Percentiles rank a stretch among this genome's conserved stretches.
Evolutionary conservation across 768 basidiomycete species (phyloP).

Genomic region (Russula lepida): DNA sequence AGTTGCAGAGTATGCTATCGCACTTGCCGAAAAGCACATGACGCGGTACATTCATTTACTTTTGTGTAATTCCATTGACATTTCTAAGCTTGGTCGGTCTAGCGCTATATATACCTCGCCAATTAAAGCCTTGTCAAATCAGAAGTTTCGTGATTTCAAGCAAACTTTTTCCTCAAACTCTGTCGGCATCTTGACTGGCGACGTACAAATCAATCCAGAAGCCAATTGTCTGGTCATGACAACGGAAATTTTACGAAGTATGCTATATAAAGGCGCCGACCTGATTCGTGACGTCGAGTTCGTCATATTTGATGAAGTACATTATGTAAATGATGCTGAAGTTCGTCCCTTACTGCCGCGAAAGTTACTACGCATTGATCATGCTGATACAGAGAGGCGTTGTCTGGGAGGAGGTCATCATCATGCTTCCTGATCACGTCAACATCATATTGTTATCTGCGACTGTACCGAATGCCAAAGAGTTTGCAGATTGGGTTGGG

Average conservation of each 20-base stretch:
- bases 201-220: constrained; percentile 98
- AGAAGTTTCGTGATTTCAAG: constrained; percentile 98
- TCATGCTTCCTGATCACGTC: constrained; percentile 98
- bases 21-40: constrained; percentile 96
- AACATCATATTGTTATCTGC: constrained; percentile 96
- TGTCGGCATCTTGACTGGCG: constrained; percentile 94
- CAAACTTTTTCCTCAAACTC: constrained; percentile 86
- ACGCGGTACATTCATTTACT: constrained; percentile 55
- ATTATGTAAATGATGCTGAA: constrained; percentile 99
- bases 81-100: not conserved
- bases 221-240: constrained; percentile 96
- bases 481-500: constrained; percentile 99
- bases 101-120: constrained; percentile 99
- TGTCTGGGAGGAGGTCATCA: constrained; percentile 99
- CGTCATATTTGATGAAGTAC: constrained; percentile 99
- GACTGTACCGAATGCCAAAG: constrained; percentile 95
- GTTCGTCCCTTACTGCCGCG: constrained; percentile 33
- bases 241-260: constrained; percentile 94
- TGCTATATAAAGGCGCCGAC: constrained; percentile 99
- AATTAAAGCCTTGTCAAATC: constrained; percentile 97
- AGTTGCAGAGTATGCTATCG: constrained; percentile 97
- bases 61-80: not conserved
- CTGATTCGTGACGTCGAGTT: constrained; percentile 98
- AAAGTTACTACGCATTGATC: not conserved
- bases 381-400: constrained; percentile 74